Conservation (phyloP, 2,329 filamentous ascomycete species). For the Aspergillus thermomutatus region DNA sequence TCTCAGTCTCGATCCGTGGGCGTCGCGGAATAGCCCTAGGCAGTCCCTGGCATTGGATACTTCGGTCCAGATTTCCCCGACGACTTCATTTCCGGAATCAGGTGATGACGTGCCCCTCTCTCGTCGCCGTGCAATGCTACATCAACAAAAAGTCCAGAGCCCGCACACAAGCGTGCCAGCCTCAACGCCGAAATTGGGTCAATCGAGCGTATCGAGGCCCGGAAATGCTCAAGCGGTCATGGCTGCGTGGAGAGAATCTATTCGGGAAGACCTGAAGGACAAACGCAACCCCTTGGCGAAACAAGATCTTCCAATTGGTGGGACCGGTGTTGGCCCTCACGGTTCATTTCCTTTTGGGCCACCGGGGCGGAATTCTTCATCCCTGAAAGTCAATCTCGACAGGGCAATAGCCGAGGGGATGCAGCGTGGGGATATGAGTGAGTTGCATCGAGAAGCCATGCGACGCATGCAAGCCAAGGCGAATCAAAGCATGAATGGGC, state of each 20-base stretch:
- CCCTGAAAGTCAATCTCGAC: slow-evolving; percentile 51
- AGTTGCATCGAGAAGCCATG: slow-evolving; percentile 75
- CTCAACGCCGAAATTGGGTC: slow-evolving; percentile 12
- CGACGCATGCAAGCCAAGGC: slow-evolving; percentile 69
- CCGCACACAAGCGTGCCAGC: slow-evolving; percentile 49
- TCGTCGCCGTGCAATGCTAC: slow-evolving; percentile 61
- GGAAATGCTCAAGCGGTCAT: slow-evolving; percentile 53
- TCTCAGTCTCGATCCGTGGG: slow-evolving; percentile 29
- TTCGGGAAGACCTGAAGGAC: slow-evolving; percentile 59
- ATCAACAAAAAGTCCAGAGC: slow-evolving; percentile 47
- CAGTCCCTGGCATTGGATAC: slow-evolving; percentile 13
- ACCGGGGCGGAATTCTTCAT: slow-evolving; percentile 57
- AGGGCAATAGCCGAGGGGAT: slow-evolving; percentile 70
- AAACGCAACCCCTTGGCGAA: slow-evolving; percentile 26
- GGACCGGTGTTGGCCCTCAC: slow-evolving; percentile 25
- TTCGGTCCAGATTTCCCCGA: slow-evolving; percentile 14
- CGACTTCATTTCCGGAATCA: slow-evolving; percentile 25
- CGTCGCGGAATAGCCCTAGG: slow-evolving; percentile 24
- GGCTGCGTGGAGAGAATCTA: slow-evolving; percentile 64
- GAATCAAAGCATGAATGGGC: slow-evolving; percentile 34
- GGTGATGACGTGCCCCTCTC: slow-evolving; percentile 71
- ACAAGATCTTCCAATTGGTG: slow-evolving; percentile 18
- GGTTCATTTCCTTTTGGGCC: slow-evolving; percentile 57
- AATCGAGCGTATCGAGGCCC: slow-evolving; percentile 7
- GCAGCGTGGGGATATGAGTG: slow-evolving; percentile 70